Evolutionary conservation across 2,329 filamentous ascomycete genomes (phyloP), one percentile per base, ranked within the genome.

Genomic region (Claviceps pusilla): DNA sequence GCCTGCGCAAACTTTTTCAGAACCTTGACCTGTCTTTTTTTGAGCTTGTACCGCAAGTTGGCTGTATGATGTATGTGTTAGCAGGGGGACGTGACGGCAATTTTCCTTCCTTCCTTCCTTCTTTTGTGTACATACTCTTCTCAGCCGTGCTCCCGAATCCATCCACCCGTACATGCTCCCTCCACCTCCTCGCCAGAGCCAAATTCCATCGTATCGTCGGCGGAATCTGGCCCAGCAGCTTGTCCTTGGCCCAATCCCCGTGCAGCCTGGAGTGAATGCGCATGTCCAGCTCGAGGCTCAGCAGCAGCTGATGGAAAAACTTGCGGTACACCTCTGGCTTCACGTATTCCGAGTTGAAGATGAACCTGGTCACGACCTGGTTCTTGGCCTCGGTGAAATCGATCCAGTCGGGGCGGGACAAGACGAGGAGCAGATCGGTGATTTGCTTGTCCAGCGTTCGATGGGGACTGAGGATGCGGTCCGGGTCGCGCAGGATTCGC

Each of bases 291-390:
- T 89, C 86, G 50, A 86, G 73, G 58, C 83, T 84, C 46, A 89
- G 75, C 3, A 89, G 73, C n/a, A 89, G 69, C 66, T 89, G 86
- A 64, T 87, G 84, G 65, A 87, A 88, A 69, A 89, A 89, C 31
- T 75, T 76, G 56, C 78, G 76, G 60, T 84, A 85, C 56, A 76
- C 74, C 19, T 72, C 68, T 48, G 76, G 71, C 59, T 83, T 82
- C 19, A 73, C 71, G 41, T 75, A 72, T 54, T 75, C 72, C 12
- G 75, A 74, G 60, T 84, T 78, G 58, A 83, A 82, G 56, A 89
- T 84, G 67, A 84, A 88, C 53, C 82, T 80, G 3, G 86, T 86
- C 29, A 84, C 79, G 28, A 88, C 82, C 62, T 89, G 86, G 61
- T 88, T 87, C 62, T 78, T 79, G 4, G 78, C 77, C 41, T 75